A percentile compares a stretch with the other conserved stretches of the same genome.
Evolutionary conservation across 169 alveolate species (phyloP).

Genomic region (Toxoplasma gondii): DNA sequence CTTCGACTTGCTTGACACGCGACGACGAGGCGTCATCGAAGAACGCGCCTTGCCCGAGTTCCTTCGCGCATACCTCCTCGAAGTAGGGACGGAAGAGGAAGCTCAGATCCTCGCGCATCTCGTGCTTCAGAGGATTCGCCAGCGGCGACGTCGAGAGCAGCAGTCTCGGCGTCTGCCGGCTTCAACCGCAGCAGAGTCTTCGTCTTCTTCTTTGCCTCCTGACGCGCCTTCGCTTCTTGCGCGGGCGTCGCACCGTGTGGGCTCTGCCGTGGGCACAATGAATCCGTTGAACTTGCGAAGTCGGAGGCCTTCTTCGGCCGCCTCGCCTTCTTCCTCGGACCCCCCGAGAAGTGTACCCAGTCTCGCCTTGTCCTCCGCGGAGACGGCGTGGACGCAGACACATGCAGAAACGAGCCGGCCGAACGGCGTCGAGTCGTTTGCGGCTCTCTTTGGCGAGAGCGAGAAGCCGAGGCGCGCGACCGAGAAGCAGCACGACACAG

Average conservation of each 20-base stretch:
- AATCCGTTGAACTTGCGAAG: not conserved
- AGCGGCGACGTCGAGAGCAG: not conserved
- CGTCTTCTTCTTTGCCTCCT: not conserved
- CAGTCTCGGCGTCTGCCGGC: not conserved
- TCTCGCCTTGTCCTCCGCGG: not conserved
- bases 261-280: not conserved
- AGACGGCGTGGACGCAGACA: not conserved
- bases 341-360: not conserved
- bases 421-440: not conserved
- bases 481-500: not conserved
- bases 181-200: not conserved
- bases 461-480: not conserved
- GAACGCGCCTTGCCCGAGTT: slow-evolving; percentile 44
- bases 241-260: not conserved
- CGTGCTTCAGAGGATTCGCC: not conserved
- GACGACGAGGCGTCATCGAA: slow-evolving; percentile 72
- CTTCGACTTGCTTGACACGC: slow-evolving; percentile 82
- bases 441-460: not conserved
- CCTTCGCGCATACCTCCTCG: slow-evolving; percentile 50
- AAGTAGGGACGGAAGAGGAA: slow-evolving; percentile 30
- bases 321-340: not conserved
- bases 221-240: not conserved
- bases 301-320: not conserved
- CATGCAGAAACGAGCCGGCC: not conserved
- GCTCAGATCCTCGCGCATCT: not conserved